Evolutionary conservation across 441 rosid species (phyloP).

Genomic region (Lepidium campestre): DNA sequence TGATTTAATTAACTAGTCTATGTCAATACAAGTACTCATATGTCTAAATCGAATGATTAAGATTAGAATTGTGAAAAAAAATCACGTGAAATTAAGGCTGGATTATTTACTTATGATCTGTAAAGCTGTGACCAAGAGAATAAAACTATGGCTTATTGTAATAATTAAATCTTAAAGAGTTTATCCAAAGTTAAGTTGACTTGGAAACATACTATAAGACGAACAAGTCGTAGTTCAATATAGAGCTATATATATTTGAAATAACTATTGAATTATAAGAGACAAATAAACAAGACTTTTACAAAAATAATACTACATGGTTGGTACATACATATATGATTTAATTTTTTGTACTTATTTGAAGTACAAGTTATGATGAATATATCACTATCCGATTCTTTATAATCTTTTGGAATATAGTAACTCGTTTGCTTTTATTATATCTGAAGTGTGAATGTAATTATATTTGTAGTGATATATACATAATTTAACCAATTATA

Average conservation of each 20-base stretch:
- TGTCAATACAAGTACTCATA: background rate
- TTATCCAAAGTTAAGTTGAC: conserved; percentile 25
- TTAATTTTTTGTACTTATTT: no score
- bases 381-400: background rate
- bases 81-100: conserved; percentile 21
- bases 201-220: conserved; percentile 9
- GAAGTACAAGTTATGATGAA: background rate
- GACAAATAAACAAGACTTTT: conserved; percentile 6
- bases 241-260: background rate
- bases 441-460: no score
- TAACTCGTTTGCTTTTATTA: background rate
- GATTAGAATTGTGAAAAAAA: background rate
- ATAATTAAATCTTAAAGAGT: background rate
- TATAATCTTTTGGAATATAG: background rate
- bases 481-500: no score
- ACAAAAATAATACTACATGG: conserved; percentile 8
- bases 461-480: no score
- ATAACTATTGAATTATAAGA: background rate
- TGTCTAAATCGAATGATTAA: conserved; percentile 10
- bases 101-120: conserved; percentile 22
- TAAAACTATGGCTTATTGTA: conserved; percentile 1
- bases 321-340: background rate
- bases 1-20: background rate
- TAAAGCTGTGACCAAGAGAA: conserved; percentile 3
- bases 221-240: background rate